phyloP scores from a whole-genome alignment of 2,329 filamentous ascomycete species.

The Colletotrichum orbiculare region DNA sequence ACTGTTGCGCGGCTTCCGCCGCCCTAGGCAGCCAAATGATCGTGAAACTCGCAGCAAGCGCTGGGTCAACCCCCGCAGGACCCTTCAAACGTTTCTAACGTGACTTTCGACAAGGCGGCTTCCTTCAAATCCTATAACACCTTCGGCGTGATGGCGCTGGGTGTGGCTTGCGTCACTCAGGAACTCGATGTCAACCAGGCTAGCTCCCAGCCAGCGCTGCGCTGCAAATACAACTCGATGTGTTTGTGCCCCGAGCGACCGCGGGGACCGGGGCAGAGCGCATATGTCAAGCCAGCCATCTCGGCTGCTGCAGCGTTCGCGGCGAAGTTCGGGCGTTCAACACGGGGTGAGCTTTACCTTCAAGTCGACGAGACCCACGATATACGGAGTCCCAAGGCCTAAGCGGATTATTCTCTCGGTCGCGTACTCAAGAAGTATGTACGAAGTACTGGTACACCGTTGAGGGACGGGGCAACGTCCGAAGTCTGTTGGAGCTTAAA shows the following conservation, averaged over 20 bases:
- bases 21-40: slow-evolving; percentile 22
- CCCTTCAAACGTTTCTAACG: neutral
- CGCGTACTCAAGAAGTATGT: too few species aligned
- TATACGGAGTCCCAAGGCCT: too few species aligned
- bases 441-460: neutral
- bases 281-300: slow-evolving; percentile 8
- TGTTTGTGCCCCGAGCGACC: neutral
- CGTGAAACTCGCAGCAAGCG: slow-evolving; percentile 2
- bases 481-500: slow-evolving; percentile 10
- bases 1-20: slow-evolving; percentile 16
- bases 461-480: slow-evolving; percentile 6
- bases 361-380: too few species aligned
- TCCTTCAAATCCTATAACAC: too few species aligned
- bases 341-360: neutral
- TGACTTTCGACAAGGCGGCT: too few species aligned
- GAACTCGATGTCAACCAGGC: neutral
- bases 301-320: neutral
- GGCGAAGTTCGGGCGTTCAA: neutral
- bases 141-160: too few species aligned
- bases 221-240: neutral
- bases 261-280: slow-evolving; percentile 2
- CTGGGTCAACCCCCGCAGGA: slow-evolving; percentile 16
- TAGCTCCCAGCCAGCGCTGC: too few species aligned
- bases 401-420: too few species aligned
- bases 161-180: neutral